These are phyloP conservation scores for Trypanosoma platydactyli DNA, from an alignment of 208 protist species.

Conservation along the genomic window DNA sequence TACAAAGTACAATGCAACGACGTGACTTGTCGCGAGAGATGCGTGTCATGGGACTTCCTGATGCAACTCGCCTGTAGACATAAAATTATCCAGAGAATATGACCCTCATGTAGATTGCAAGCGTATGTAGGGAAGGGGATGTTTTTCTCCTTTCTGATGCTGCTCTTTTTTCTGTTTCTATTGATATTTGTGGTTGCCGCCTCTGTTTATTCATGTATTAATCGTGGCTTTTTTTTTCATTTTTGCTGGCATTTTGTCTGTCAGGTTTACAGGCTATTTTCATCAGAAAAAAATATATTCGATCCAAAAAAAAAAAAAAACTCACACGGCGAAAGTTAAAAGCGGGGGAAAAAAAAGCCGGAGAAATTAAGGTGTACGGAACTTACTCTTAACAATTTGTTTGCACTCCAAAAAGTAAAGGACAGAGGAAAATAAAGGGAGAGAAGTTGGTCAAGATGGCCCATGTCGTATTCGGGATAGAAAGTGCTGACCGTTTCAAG, in stretches of 20 bases:
- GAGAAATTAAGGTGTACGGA: too few species aligned
- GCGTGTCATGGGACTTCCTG: constrained; percentile 25
- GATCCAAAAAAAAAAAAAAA: not conserved
- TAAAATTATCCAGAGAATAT: not conserved
- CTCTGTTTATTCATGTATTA: not conserved
- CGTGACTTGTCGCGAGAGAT: constrained; percentile 37
- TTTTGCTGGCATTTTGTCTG: not conserved
- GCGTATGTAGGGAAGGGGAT: not conserved
- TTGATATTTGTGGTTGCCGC: constrained; percentile 8
- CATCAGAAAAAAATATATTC: too few species aligned
- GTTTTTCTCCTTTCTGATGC: constrained; percentile 4
- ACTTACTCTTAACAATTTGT: too few species aligned
- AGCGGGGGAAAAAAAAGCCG: constrained; percentile 8
- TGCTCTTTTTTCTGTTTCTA: constrained; percentile 17
- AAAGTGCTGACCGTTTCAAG: constrained; percentile 83
- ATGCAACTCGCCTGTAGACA: constrained; percentile 19
- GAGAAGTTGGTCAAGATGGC: constrained; percentile 30
- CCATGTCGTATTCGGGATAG: constrained; percentile 82
- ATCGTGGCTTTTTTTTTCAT: not conserved
- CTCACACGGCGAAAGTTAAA: constrained; percentile 15
- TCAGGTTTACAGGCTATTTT: too few species aligned
- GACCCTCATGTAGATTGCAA: constrained; percentile 1
- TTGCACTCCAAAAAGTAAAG: constrained; percentile 6
- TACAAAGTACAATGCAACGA: not conserved
- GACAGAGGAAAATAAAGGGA: not conserved